Base-by-base conservation (phyloP, 306 rosid species). In the Alnus glutinosa region DNA sequence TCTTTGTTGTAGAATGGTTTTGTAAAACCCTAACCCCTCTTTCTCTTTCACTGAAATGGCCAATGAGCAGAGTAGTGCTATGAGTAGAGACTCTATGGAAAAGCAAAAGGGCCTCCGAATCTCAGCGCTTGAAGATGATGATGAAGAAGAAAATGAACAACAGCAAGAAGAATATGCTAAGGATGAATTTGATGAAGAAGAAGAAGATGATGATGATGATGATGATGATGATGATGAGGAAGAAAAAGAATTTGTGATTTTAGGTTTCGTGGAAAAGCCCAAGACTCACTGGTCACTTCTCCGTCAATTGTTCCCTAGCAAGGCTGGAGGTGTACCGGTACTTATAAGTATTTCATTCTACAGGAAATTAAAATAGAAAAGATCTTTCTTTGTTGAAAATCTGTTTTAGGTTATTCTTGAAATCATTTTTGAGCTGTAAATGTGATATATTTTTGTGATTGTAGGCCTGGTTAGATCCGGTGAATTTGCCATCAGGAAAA, bases 391-490 rank as follows among this genome's bases (percentile, higher is more conserved):
- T 2, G 18, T 54, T 9, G 28, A 48, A 3, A 6, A 49, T 28
- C 5, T 34, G 14, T 42, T 23, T 50, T 70, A 7, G 4, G 11
- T 59, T 28, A 7, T 8, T 3, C 2, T n/a, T 14, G 62, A 55
- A 1, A 55, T 4, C 28, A 2, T 55, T 55, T 18, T 55, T n/a
- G 66, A 4, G 15, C 37, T 59, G 36, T 49, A 9, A 10, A 49
- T 42, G 14, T 49, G 13, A 49, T 47, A n/a, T 77, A 7, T 28
- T 42, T 71, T 74, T 68, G 78, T 34, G 78, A 63, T 74, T 39
- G 11, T 62, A 94, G 98, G 98, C 97, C 68, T 94, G 98, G 98
- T 84, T 95, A 81, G 97, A 92, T 78, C 97, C 98, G 23, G 76
- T 88, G 66, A 91, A 86, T 80, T 80, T 92, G 73, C 97, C 98